Percentiles rank a stretch among this genome's conserved stretches.
phyloP scores from a whole-genome alignment of 352 stramenopile species.

The Pseudoperonospora humuli region DNA sequence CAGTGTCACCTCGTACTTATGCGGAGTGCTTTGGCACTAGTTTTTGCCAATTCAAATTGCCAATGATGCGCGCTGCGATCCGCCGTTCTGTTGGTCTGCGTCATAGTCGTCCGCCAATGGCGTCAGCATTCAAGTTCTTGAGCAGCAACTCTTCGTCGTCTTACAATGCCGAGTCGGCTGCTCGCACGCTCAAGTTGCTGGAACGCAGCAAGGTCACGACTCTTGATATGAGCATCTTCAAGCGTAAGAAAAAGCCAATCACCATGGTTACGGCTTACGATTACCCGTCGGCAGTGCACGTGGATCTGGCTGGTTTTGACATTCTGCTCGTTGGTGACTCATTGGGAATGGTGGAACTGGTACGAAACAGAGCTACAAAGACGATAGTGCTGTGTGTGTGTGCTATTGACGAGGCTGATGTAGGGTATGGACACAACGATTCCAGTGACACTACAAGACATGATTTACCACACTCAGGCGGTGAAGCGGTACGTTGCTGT shows the following conservation, averaged over 20 bases:
- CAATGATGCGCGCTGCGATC: conserved; percentile 9
- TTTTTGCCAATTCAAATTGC: not conserved
- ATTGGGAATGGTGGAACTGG: conserved; percentile 97
- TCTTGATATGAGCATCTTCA: conserved; percentile 79
- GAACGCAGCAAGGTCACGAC: conserved; percentile 82
- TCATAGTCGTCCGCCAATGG: not conserved
- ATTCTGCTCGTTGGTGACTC: conserved; percentile 97
- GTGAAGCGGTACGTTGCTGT: conserved; percentile 79
- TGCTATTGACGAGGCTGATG: conserved; percentile 5
- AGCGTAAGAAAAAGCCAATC: conserved; percentile 94
- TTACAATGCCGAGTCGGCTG: conserved; percentile 45
- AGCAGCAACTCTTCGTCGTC: conserved; percentile 8
- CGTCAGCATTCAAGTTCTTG: too few species aligned
- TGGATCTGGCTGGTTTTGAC: conserved; percentile 97
- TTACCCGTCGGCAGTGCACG: conserved; percentile 94
- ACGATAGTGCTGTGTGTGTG: not conserved
- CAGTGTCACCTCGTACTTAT: not conserved
- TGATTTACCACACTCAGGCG: conserved; percentile 96
- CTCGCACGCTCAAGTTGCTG: conserved; percentile 75
- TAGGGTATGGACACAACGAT: conserved; percentile 84
- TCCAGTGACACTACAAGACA: conserved; percentile 96
- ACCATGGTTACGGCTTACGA: conserved; percentile 99
- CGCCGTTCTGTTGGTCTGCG: conserved; percentile 2
- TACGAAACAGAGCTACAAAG: conserved; percentile 32
- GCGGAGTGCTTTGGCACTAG: not conserved